Conservation (phyloP, 495 filamentous ascomycete genomes). For the Coniosporium apollinis region DNA sequence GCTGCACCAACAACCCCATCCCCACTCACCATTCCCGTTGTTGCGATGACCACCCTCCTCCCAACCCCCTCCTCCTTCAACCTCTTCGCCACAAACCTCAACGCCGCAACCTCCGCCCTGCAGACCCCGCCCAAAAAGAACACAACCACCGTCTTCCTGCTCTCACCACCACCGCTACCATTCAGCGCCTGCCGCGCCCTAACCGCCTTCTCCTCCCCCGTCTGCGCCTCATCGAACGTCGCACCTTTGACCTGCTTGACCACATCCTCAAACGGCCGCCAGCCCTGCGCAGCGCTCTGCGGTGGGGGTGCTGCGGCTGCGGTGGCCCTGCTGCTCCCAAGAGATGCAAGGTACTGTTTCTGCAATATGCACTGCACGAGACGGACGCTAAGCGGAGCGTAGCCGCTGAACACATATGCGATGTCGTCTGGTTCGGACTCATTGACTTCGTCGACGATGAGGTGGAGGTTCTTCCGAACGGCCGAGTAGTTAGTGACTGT, state of each 20-base stretch:
- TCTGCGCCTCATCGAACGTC: constrained; percentile 85
- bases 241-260: constrained; percentile 50
- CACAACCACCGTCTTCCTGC: constrained; percentile 67
- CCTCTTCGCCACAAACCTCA: constrained; percentile 68
- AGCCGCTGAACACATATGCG: constrained; percentile 93
- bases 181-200: constrained; percentile 73
- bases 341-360: constrained; percentile 66
- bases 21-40: constrained; percentile 81
- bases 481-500: constrained; percentile 81
- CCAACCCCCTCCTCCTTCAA: constrained; percentile 58
- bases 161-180: constrained; percentile 33
- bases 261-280: constrained; percentile 80
- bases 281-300: constrained; percentile 55
- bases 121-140: constrained; percentile 92
- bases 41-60: constrained; percentile 77
- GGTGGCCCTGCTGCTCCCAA: constrained; percentile 30
- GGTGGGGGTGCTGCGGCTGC: constrained; percentile 30
- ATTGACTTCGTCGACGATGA: constrained; percentile 93
- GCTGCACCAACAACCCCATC: constrained; percentile 78
- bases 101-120: constrained; percentile 86
- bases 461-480: constrained; percentile 63
- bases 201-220: constrained; percentile 82
- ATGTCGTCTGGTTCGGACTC: constrained; percentile 94
- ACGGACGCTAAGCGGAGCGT: constrained; percentile 82
- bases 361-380: constrained; percentile 91